phyloP scores from a whole-genome alignment of 2,329 filamentous ascomycete species.

The Ascochyta viciae-villosae region DNA sequence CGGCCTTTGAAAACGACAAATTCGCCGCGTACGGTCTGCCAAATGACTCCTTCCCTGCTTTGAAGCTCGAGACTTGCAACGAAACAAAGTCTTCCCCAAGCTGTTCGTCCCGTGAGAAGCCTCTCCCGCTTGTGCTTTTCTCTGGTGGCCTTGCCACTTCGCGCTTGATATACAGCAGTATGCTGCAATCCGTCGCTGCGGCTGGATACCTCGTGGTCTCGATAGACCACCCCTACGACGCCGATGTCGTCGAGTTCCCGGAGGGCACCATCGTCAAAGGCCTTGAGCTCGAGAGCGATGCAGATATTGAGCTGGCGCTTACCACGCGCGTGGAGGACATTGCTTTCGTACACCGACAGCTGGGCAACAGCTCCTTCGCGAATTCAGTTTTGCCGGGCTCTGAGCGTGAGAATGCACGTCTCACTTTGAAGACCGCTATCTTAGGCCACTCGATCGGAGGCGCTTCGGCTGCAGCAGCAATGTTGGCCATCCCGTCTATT shows the following conservation, averaged over 20 bases:
- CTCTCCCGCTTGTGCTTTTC: conserved; percentile 50
- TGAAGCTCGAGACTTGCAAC: conserved; percentile 29
- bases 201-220: conserved; percentile 57
- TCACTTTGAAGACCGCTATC: conserved; percentile 21
- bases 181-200: conserved; percentile 56
- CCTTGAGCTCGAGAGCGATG: conserved; percentile 31
- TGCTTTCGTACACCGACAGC: conserved; percentile 28
- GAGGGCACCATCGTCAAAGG: conserved; percentile 47
- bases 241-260: conserved; percentile 58
- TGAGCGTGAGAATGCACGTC: not conserved
- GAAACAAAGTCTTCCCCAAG: not conserved
- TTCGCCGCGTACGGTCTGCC: conserved; percentile 36
- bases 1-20: conserved; percentile 29
- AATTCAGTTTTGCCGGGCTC: conserved; percentile 15
- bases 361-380: conserved; percentile 20
- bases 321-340: conserved; percentile 33
- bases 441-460: conserved; percentile 50
- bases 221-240: conserved; percentile 60
- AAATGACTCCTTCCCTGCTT: conserved; percentile 30
- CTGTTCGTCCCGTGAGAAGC: not conserved
- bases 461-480: conserved; percentile 33
- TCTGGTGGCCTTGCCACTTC: conserved; percentile 56
- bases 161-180: conserved; percentile 52
- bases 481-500: conserved; percentile 25
- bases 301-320: conserved; percentile 28